Conservation (phyloP, 306 rosid genomes). For the Gleditsia sinensis region DNA sequence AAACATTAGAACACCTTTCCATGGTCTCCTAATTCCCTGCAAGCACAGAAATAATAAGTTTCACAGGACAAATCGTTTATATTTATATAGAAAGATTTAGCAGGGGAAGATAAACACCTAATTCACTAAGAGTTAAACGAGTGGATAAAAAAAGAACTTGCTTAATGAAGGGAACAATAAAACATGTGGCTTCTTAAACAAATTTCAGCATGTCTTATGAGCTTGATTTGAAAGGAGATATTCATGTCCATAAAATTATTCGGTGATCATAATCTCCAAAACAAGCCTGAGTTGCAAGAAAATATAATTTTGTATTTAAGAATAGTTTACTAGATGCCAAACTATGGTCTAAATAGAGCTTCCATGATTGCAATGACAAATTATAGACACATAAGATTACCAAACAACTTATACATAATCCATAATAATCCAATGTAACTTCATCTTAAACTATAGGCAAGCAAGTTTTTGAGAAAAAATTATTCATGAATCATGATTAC, state of each 20-base stretch:
- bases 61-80: background rate
- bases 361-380: background rate
- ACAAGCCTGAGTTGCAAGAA: background rate
- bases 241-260: background rate
- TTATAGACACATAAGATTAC: background rate
- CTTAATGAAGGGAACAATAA: background rate
- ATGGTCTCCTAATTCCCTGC: slow-evolving; percentile 98
- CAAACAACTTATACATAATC: background rate
- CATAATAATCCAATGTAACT: slow-evolving; percentile 11
- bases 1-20: slow-evolving; percentile 99
- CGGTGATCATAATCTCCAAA: slow-evolving; percentile 8
- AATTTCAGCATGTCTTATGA: background rate
- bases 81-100: slow-evolving; percentile 7
- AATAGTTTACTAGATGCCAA: slow-evolving; percentile 7
- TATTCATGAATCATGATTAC: slow-evolving; percentile 43
- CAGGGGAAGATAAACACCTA: background rate
- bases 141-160: slow-evolving; percentile 3
- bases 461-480: background rate
- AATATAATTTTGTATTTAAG: background rate
- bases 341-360: slow-evolving; percentile 11
- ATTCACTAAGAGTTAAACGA: slow-evolving; percentile 14
- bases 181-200: background rate
- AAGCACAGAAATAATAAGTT: slow-evolving; percentile 40
- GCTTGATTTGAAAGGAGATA: slow-evolving; percentile 19
- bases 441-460: slow-evolving; percentile 1